phyloP scores from a whole-genome alignment of 345 rosid genomes.

The Aurinia saxatilis region DNA sequence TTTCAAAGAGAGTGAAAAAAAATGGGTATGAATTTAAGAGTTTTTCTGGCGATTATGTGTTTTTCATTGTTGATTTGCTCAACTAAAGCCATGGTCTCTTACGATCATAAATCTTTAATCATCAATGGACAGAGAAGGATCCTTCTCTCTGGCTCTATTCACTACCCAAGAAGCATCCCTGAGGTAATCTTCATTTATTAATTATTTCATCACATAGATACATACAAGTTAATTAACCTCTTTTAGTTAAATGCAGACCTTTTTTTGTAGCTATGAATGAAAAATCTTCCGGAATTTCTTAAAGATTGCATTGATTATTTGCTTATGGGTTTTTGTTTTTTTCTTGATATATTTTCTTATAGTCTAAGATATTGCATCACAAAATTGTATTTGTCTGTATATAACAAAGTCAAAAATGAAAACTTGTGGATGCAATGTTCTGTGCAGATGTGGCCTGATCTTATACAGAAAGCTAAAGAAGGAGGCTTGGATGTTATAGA shows the following conservation, averaged over 20 bases:
- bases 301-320: too few species aligned
- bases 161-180: constrained; percentile 82
- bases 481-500: constrained; percentile 86
- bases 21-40: not conserved
- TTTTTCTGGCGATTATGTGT: not conserved
- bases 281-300: too few species aligned
- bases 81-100: constrained; percentile 27
- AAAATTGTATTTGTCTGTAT: not conserved
- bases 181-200: constrained; percentile 31
- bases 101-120: constrained; percentile 50
- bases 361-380: too few species aligned
- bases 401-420: not conserved
- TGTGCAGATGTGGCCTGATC: constrained; percentile 73
- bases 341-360: not conserved
- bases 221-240: not conserved
- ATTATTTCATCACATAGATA: not conserved
- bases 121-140: constrained; percentile 58
- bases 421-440: not conserved
- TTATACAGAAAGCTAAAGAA: constrained; percentile 62
- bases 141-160: constrained; percentile 77
- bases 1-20: not conserved
- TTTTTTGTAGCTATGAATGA: too few species aligned
- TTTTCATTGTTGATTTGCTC: not conserved
- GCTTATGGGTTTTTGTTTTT: constrained; percentile 5
- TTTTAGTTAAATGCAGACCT: too few species aligned